Conservation (phyloP, 2,329 filamentous ascomycete genomes). For the Tympanopsis confertula region DNA sequence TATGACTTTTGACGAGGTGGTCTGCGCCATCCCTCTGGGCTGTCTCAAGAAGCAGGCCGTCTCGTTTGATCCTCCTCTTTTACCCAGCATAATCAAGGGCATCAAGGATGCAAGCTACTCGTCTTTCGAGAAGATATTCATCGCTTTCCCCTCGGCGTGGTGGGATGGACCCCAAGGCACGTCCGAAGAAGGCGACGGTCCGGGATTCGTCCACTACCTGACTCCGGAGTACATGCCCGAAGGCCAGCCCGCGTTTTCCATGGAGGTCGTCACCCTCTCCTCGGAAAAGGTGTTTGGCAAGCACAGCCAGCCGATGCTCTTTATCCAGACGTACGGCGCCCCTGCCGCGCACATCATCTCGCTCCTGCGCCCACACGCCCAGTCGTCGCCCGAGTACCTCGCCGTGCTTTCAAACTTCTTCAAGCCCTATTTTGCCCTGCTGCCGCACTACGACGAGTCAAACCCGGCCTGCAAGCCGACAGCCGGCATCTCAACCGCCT, state of each 20-base stretch:
- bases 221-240: slow-evolving; percentile 2
- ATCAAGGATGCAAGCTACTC: slow-evolving; percentile 36
- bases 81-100: slow-evolving; percentile 26
- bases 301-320: slow-evolving; percentile 45
- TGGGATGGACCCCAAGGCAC: neutral
- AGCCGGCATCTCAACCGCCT: slow-evolving; percentile 40
- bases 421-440: slow-evolving; percentile 43
- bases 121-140: slow-evolving; percentile 35
- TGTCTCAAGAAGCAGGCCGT: slow-evolving; percentile 28
- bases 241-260: slow-evolving; percentile 4
- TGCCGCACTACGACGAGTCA: slow-evolving; percentile 35
- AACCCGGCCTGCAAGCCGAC: slow-evolving; percentile 32
- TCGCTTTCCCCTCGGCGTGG: slow-evolving; percentile 2
- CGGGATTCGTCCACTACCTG: slow-evolving; percentile 2
- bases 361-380: slow-evolving; percentile 1
- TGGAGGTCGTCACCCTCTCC: slow-evolving; percentile 3
- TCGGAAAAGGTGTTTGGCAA: neutral
- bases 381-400: slow-evolving; percentile 4
- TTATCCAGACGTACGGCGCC: slow-evolving; percentile 45
- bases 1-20: slow-evolving; percentile 24
- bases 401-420: slow-evolving; percentile 32
- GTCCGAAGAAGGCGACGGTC: neutral
- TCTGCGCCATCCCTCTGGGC: slow-evolving; percentile 38
- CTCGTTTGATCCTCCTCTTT: slow-evolving; percentile 29
- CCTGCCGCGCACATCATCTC: slow-evolving; percentile 19